Conservation (phyloP, 345 rosid species). For the Arabidopsis arenosa region DNA sequence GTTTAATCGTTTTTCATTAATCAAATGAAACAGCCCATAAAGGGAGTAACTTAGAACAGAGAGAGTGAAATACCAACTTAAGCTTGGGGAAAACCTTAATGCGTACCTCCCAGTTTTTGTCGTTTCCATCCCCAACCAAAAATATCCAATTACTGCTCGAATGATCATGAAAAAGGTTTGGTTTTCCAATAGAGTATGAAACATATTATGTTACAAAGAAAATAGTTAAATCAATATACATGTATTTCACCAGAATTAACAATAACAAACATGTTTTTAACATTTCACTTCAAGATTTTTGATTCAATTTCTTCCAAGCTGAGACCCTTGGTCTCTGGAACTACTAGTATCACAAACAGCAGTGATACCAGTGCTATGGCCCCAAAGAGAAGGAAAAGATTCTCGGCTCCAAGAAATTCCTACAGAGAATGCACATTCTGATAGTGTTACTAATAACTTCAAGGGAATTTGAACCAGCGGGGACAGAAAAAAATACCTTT, state of each 20-base stretch:
- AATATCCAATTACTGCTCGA: not conserved
- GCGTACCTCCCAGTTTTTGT: not conserved
- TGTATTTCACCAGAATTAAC: slow-evolving; percentile 1
- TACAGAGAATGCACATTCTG: slow-evolving; percentile 48
- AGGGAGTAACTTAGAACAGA: not conserved
- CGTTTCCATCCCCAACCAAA: not conserved
- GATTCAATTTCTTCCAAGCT: slow-evolving; percentile 96
- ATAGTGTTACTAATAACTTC: slow-evolving; percentile 24
- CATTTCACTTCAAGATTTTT: slow-evolving; percentile 70
- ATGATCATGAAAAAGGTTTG: not conserved
- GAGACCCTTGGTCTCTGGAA: slow-evolving; percentile 97
- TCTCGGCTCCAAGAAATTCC: slow-evolving; percentile 87
- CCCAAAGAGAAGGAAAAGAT: slow-evolving; percentile 87
- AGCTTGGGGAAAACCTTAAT: not conserved
- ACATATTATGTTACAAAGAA: slow-evolving; percentile 3
- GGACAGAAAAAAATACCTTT: slow-evolving; percentile 56
- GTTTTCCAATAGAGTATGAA: not conserved
- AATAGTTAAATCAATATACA: not conserved
- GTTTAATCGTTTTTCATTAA: not conserved
- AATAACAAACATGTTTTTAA: slow-evolving; percentile 16
- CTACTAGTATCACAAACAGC: slow-evolving; percentile 56
- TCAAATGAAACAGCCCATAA: not conserved
- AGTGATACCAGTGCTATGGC: slow-evolving; percentile 75
- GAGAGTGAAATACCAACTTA: not conserved
- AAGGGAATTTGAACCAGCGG: not conserved